Conservation (phyloP, 495 filamentous ascomycete genomes). For the Penicillium diatomitis region DNA sequence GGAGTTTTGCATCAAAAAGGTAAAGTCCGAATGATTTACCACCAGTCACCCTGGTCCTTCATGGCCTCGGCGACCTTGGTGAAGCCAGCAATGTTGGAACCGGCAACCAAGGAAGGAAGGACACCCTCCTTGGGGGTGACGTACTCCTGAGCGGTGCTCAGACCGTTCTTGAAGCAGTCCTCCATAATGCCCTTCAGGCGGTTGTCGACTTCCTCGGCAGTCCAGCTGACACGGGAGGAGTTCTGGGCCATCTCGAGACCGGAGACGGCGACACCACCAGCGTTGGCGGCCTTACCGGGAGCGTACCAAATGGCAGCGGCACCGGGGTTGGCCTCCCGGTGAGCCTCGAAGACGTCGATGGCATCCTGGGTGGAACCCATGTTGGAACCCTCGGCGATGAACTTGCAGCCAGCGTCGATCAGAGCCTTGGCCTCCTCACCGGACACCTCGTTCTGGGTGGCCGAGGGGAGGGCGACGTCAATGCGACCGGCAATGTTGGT, state of each 20-base stretch:
- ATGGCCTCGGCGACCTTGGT: slow-evolving; percentile 92
- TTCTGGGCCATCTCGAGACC: slow-evolving; percentile 99
- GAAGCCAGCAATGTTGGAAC: slow-evolving; percentile 95
- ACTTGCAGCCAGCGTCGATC: slow-evolving; percentile 65
- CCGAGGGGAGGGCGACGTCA: slow-evolving; percentile 84
- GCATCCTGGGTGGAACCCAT: slow-evolving; percentile 98
- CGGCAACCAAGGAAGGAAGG: slow-evolving; percentile 82
- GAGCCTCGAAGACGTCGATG: slow-evolving; percentile 85
- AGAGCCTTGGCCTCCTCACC: slow-evolving; percentile 80
- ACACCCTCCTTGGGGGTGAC: slow-evolving; percentile 66
- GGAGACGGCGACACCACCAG: slow-evolving; percentile 93
- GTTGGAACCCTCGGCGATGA: slow-evolving; percentile 95
- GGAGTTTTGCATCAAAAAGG: slow-evolving; percentile 3
- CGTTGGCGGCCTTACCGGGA: slow-evolving; percentile 89
- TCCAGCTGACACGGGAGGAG: slow-evolving; percentile 76
- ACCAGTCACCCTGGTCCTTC: slow-evolving; percentile 97
- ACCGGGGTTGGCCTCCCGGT: slow-evolving; percentile 60
- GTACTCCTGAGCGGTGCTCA: slow-evolving; percentile 84
- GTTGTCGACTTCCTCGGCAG: slow-evolving; percentile 79
- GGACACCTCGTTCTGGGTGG: slow-evolving; percentile 95
- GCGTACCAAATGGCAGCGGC: slow-evolving; percentile 83
- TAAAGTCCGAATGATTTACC: slow-evolving; percentile 38
- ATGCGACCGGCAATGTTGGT: slow-evolving; percentile 67
- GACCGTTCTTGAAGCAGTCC: slow-evolving; percentile 82
- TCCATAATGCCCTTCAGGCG: slow-evolving; percentile 94